Base-by-base conservation (phyloP, 2,329 filamentous ascomycete species). In the Pseudocercospora pini-densiflorae region DNA sequence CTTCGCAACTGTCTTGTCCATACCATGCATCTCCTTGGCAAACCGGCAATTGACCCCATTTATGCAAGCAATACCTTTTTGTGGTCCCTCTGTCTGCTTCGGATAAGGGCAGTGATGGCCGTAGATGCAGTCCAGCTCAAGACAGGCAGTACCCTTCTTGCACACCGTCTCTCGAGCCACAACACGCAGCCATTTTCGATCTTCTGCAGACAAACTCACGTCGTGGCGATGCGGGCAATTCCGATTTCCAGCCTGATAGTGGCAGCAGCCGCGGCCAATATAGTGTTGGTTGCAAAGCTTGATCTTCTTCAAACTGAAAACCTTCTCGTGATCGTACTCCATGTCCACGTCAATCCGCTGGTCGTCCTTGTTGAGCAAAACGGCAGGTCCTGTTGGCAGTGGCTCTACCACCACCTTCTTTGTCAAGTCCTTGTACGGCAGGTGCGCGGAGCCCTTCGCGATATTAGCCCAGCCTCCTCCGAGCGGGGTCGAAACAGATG, bases 101-200 rank as follows among this genome's bases (percentile, higher is more conserved):
- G 81, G 82, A 67, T 86, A 85, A 19, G 86, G 86, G 72, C 87
- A 90, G 40, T 85, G 83, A 76, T 90, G 88, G 23, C 88, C 88
- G 72, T 89, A 89, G 60, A 89, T 89, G 77, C 88, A 90, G 65
- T 85, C 84, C 1, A 82, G 75, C 66, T 89, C 87, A 59, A 86
- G 81, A 71, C 88, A 90, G 14, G 81, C 81, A 59, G 83, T 81
- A 10, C 86, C 86, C 72, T 86, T 85, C 64, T 82, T 82, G 73
- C 88, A 90, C 24, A 87, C 86, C 3, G 86, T 87, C 86, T 89
- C 88, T 59, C 88, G 84, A 57, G 87, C 87, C 21, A 89, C 85
- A 24, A 86, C 83, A 27, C 82, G 82, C 62, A 89, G 77, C n/a
- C 83, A 83, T 21, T 81, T 79, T 59, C 85, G 74, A 71, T 89